Base-by-base conservation (phyloP, 2,329 filamentous ascomycete species). In the Metarhizium robertsii region DNA sequence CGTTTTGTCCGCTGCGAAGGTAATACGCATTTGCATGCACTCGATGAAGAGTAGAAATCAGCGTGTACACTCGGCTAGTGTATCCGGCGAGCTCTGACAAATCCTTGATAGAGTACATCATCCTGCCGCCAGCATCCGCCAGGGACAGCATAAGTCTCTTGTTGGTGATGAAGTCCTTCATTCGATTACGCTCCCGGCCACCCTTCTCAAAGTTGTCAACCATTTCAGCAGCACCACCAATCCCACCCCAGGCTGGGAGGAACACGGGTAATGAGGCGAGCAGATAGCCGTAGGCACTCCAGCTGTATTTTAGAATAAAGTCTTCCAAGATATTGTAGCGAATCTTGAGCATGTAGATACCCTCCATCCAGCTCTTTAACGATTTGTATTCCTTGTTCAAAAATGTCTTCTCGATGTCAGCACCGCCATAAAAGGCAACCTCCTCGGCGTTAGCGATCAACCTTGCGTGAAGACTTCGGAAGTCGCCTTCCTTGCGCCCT, bases 71-170 rank as follows among this genome's bases (percentile, higher is more conserved):
- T 48, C 94, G 85, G 57, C 90, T 96, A 0, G 94, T 99, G 73
- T 97, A 95, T 25, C 94, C 94, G 5, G 94, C 94, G 38, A 99
- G 78, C 69, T 99, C 94, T 1, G 92, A 92, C 40, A 99, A 82
- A 66, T 99, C 95, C 73, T 99, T 99, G 77, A 99, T 95, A 59
- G 89, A 94, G 76, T 99, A 99, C 94, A 99, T 99, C 90, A 99
- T 96, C 50, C 94, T 83, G 30, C 92, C 92, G 57, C 94, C 94
- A 2, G 94, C 94, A 71, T 99, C 94, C 10, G 94, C 94, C 42
- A 99, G 81, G 16, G 92, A 97, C 36, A 99, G 81, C 94, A 99
- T 97, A 43, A 99, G 85, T 4, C 94, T 85, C 72, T 99, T 97
- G 75, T 99, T 99, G 13, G 94, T 99, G 72, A 99, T 96, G 72